phyloP scores from a whole-genome alignment of 306 rosid genomes.

The Ormosia semicastrata region DNA sequence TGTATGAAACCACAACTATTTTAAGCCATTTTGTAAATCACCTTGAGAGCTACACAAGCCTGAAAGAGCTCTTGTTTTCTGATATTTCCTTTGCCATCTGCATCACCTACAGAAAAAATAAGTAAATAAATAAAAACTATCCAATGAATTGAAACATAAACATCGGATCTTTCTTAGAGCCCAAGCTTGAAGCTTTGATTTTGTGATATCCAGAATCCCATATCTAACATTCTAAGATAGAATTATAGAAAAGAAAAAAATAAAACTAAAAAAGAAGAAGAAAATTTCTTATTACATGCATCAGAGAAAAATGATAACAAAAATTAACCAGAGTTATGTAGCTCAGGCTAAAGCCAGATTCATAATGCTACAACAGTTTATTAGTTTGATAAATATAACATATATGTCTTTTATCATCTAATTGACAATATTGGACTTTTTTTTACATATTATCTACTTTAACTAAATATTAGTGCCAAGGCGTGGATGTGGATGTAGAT shows the following conservation, averaged over 20 bases:
- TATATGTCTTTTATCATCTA: neutral
- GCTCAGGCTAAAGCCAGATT: conserved; percentile 1
- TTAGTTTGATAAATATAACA: conserved; percentile 2
- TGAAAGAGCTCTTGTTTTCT: conserved; percentile 76
- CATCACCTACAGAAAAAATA: conserved; percentile 60
- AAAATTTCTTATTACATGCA: neutral
- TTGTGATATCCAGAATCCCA: neutral
- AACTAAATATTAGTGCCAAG: conserved; percentile 10
- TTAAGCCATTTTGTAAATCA: conserved; percentile 32
- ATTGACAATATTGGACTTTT: neutral
- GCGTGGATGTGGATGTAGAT: neutral
- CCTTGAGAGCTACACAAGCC: conserved; percentile 87
- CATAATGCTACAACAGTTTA: conserved; percentile 13
- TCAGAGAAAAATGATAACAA: conserved; percentile 2
- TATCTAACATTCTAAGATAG: neutral
- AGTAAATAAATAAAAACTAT: neutral
- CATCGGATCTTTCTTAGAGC: conserved; percentile 3
- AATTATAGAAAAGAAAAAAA: neutral
- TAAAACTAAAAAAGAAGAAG: neutral
- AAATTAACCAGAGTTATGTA: neutral
- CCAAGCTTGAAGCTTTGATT: conserved; percentile 13
- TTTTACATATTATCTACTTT: neutral
- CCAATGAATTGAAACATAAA: conserved; percentile 5
- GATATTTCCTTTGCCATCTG: conserved; percentile 68
- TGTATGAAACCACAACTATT: conserved; percentile 9